Evolutionary conservation across 257 asterid genomes (phyloP).

Genomic region (Verbena officinalis): DNA sequence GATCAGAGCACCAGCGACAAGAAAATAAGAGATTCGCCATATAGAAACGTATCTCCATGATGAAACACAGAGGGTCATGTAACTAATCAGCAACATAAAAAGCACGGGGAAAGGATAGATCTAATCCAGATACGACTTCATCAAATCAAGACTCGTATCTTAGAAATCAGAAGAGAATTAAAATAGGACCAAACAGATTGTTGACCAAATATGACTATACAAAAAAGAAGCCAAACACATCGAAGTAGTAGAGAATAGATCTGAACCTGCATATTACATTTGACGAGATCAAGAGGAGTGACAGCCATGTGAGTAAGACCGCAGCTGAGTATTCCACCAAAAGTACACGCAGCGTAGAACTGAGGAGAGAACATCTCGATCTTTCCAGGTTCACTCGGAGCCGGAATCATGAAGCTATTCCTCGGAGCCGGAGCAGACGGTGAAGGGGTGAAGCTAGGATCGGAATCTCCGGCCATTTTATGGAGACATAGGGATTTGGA

Average conservation of each 20-base stretch:
- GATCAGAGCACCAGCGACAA: background rate
- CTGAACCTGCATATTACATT: constrained; percentile 96
- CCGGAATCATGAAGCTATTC: constrained; percentile 53
- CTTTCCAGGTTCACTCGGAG: constrained; percentile 80
- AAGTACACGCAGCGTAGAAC: constrained; percentile 82
- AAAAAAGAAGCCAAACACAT: constrained; percentile 19
- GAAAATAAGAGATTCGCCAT: background rate
- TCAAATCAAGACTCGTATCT: background rate
- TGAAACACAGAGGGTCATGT: background rate
- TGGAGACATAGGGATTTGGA: constrained; percentile 44
- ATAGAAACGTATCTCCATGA: too few species aligned
- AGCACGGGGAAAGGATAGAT: constrained; percentile 19
- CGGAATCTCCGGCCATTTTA: constrained; percentile 30
- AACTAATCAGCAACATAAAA: constrained; percentile 10
- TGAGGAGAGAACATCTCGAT: constrained; percentile 82
- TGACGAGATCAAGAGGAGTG: constrained; percentile 97
- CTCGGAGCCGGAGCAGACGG: constrained; percentile 30
- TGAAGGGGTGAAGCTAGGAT: constrained; percentile 22
- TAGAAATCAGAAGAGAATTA: background rate
- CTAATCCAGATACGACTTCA: constrained; percentile 30
- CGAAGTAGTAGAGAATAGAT: constrained; percentile 29
- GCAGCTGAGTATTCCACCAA: constrained; percentile 90
- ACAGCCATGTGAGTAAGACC: constrained; percentile 95
- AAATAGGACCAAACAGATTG: background rate
- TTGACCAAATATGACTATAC: constrained; percentile 12